Conservation (phyloP, 768 basidiomycete genomes). For the Neoboletus brunneissimus region DNA sequence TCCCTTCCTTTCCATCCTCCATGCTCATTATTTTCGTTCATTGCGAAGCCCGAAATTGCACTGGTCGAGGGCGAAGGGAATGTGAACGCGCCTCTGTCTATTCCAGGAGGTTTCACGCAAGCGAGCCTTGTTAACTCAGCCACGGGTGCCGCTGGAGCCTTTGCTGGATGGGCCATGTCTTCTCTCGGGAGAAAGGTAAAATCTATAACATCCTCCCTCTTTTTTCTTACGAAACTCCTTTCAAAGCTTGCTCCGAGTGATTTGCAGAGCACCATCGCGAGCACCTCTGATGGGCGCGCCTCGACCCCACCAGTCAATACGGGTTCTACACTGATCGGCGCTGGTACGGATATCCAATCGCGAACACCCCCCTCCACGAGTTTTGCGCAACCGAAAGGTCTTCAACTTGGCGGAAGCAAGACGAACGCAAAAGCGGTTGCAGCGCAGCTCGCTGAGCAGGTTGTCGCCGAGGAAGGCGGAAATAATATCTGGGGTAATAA, state of each 20-base stretch:
- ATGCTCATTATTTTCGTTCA: neutral
- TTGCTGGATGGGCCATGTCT: conserved; percentile 96
- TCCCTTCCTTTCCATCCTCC: neutral
- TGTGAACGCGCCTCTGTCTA: conserved; percentile 27
- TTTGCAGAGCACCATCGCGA: conserved; percentile 62
- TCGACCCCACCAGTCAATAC: conserved; percentile 38
- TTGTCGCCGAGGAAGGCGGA: conserved; percentile 33
- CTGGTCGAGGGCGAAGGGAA: conserved; percentile 37
- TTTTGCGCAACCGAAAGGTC: conserved; percentile 47
- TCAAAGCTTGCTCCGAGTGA: conserved; percentile 67
- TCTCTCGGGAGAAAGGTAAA: conserved; percentile 79
- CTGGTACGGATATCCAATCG: neutral
- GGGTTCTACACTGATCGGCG: neutral
- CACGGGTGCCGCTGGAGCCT: conserved; percentile 84
- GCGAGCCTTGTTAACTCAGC: conserved; percentile 72
- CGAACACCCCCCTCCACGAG: conserved; percentile 10
- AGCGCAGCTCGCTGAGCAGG: conserved; percentile 59
- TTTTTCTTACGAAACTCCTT: neutral
- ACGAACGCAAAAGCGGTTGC: conserved; percentile 41
- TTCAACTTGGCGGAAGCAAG: conserved; percentile 69
- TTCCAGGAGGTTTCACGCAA: conserved; percentile 30
- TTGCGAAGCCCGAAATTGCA: conserved; percentile 54
- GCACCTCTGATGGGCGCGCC: conserved; percentile 37
- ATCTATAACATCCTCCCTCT: neutral
- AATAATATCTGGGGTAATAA: conserved; percentile 69